Base-by-base conservation (phyloP, 1,139 yeast genomes). In the Saccharomycopsis phalli region DNA sequence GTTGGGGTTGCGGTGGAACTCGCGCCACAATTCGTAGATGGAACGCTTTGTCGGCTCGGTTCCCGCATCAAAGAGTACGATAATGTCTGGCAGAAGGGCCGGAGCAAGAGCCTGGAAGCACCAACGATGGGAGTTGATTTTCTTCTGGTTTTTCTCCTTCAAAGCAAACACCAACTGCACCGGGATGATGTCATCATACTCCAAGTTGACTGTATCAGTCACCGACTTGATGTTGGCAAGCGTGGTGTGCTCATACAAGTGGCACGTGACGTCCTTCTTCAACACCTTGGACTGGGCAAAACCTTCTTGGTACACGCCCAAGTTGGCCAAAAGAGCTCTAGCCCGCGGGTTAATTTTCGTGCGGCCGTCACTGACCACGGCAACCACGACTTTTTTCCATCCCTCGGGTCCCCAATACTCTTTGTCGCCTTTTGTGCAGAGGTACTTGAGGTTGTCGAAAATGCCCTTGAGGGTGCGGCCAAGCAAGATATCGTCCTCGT, bases 101-200 rank as follows among this genome's bases (percentile, higher is more conserved):
- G 93, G 87, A 51, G 95, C 91, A 53, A 91, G 79, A 1, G 95
- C 96, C 56, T 91, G 87, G 60, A 91, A 83, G n/a, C 93, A 74
- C 98, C 98, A 91, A 57, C 97, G 74, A 57, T 88, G 98, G 1
- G 95, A 86, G 59, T 88, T 88, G 59, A 88, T 91, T 53, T 88
- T 88, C 61, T 87, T 86, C 49, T 87, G 83, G 58, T 88, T 88
- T 55, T 74, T 74, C 58, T 88, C 97, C 57, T 88, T 88, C 53
- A 88, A 62, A 50, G 95, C 87, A 55, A 91, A 81, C 40, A 88
- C 63, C 47, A 88, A 74, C 62, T 91, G 97, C n/a, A 86, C 87
- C 1, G 98, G 98, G 31, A 82, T 74, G 45, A 74, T 58, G 41
- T 69, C 69, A 11, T 35, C 45, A 22, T 42, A 45, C 20, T 44